Conservation (phyloP, 176 grass and related monocot genomes). For the Juncus inflexus region DNA sequence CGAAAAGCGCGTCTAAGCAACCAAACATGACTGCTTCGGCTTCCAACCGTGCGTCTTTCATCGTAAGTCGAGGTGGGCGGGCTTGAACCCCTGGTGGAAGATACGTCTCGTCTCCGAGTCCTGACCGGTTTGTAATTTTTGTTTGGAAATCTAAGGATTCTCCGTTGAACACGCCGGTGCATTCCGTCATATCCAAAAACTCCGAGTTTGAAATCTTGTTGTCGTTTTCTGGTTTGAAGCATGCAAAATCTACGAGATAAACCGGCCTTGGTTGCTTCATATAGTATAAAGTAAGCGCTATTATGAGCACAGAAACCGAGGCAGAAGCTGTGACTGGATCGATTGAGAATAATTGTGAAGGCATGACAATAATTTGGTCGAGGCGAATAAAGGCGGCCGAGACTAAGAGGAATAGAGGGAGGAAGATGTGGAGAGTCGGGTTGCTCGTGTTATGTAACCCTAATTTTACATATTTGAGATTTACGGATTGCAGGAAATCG, state of each 20-base stretch:
- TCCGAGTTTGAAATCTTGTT: constrained; percentile 49
- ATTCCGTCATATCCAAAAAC: constrained; percentile 52
- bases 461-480: constrained; percentile 70
- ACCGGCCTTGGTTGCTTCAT: constrained; percentile 46
- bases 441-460: constrained; percentile 35
- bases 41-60: constrained; percentile 57
- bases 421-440: constrained; percentile 18
- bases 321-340: constrained; percentile 29
- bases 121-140: constrained; percentile 53
- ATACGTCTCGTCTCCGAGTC: constrained; percentile 63
- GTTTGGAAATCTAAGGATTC: constrained; percentile 66
- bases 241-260: constrained; percentile 69
- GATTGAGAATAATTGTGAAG: constrained; percentile 24
- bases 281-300: constrained; percentile 35
- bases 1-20: constrained; percentile 52
- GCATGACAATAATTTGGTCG: constrained; percentile 18
- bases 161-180: constrained; percentile 38
- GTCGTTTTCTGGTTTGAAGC: constrained; percentile 48
- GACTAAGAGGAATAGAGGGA: constrained; percentile 28
- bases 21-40: constrained; percentile 71
- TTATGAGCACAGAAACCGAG: constrained; percentile 18
- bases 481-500: constrained; percentile 62
- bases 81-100: constrained; percentile 56
- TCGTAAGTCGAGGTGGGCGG: constrained; percentile 48
- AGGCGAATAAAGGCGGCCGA: constrained; percentile 30